Conservation (phyloP, 352 stramenopile species). For the Globisporangium emineosum region DNA sequence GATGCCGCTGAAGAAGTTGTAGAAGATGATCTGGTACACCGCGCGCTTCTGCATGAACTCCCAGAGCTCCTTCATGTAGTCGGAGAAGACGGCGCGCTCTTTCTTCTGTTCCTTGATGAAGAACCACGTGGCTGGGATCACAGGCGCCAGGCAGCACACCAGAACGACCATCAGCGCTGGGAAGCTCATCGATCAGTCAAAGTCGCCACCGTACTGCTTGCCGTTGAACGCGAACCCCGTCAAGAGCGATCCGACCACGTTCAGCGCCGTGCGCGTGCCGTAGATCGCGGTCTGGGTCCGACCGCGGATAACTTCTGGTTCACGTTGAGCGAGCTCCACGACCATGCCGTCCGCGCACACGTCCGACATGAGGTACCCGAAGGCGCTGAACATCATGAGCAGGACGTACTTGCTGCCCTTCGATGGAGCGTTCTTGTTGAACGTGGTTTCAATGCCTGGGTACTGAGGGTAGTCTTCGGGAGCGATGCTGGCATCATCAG, state of each 20-base stretch:
- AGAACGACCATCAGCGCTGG: background rate
- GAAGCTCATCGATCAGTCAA: background rate
- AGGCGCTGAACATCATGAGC: background rate
- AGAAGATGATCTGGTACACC: too few relatives aligned
- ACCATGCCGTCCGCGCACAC: background rate
- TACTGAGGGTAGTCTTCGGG: background rate
- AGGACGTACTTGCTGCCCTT: background rate
- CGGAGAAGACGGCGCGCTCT: background rate
- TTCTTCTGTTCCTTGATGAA: conserved; percentile 1
- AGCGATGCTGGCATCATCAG: background rate
- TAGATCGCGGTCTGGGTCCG: background rate
- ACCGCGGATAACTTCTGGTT: background rate
- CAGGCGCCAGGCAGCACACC: background rate
- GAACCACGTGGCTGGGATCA: background rate
- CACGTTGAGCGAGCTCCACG: background rate
- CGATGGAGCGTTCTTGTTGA: background rate
- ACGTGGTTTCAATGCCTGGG: background rate
- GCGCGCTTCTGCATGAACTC: background rate
- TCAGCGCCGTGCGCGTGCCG: background rate
- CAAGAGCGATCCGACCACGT: background rate
- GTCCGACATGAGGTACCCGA: background rate
- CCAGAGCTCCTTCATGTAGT: background rate
- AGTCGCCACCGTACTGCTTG: background rate
- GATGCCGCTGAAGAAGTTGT: background rate
- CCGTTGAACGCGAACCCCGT: background rate